Evolutionary conservation across 2,329 filamentous ascomycete genomes (phyloP).

Genomic region (Fusarium sp.): DNA sequence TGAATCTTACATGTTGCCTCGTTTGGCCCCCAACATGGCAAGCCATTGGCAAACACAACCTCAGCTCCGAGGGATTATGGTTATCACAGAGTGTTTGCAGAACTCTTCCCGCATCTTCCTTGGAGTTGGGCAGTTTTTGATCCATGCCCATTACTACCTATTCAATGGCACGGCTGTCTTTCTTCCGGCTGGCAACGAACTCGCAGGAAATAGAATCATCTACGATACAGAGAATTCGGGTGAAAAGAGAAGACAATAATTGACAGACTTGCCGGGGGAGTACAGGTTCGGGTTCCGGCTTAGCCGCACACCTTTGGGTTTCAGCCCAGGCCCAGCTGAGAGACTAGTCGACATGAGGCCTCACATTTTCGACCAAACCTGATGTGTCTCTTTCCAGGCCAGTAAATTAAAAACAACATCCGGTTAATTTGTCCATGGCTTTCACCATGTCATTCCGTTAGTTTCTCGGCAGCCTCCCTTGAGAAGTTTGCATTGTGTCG

Average conservation of each 20-base stretch:
- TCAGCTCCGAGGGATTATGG: not conserved
- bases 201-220: not conserved
- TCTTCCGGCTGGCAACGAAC: not conserved
- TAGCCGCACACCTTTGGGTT: not conserved
- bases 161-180: not conserved
- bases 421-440: too few relatives aligned
- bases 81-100: not conserved
- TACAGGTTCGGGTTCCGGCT: not conserved
- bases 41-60: not conserved
- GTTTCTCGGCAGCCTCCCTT: too few relatives aligned
- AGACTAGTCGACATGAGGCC: not conserved
- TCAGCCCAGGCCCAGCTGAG: not conserved
- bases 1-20: not conserved
- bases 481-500: too few relatives aligned
- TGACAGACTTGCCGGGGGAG: not conserved
- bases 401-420: too few relatives aligned
- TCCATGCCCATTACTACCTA: too few relatives aligned
- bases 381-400: too few relatives aligned
- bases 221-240: not conserved
- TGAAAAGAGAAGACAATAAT: not conserved
- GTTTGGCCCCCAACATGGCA: not conserved
- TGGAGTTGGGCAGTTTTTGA: not conserved
- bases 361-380: not conserved
- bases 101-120: not conserved
- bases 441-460: too few relatives aligned